phyloP scores from a whole-genome alignment of 2,329 filamentous ascomycete genomes.

The Dactylellina leptospora region DNA sequence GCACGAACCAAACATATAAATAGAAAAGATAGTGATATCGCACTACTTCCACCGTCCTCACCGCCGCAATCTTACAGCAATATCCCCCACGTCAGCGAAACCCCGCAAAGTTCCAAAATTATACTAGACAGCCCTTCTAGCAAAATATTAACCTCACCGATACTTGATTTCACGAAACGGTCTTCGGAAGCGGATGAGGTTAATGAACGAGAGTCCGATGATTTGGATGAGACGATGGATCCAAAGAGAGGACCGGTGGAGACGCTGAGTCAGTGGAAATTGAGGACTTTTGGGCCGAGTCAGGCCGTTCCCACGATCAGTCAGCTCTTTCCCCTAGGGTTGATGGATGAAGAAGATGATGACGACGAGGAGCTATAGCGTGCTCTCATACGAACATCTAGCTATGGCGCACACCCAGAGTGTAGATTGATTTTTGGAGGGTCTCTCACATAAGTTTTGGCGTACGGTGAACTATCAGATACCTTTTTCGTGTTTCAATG shows the following conservation, averaged over 20 bases:
- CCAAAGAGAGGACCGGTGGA: slow-evolving; percentile 6
- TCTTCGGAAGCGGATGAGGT: slow-evolving; percentile 8
- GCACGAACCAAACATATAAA: neutral
- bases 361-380: slow-evolving; percentile 36
- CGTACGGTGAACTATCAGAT: neutral
- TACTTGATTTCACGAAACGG: slow-evolving; percentile 14
- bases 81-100: slow-evolving; percentile 5
- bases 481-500: slow-evolving; percentile 14
- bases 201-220: slow-evolving; percentile 2
- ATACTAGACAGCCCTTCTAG: slow-evolving; percentile 23
- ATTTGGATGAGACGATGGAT: slow-evolving; percentile 15
- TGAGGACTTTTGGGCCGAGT: slow-evolving; percentile 43
- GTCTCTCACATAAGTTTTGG: neutral
- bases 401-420: no score
- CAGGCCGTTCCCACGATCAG: slow-evolving; percentile 44
- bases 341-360: slow-evolving; percentile 20
- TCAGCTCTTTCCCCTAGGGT: slow-evolving; percentile 27
- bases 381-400: no score
- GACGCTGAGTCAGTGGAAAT: slow-evolving; percentile 41
- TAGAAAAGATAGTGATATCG: slow-evolving; percentile 26
- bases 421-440: no score
- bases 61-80: slow-evolving; percentile 29
- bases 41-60: slow-evolving; percentile 39
- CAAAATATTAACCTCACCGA: slow-evolving; percentile 29
- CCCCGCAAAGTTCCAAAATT: slow-evolving; percentile 11